phyloP scores from a whole-genome alignment of 2,329 filamentous ascomycete species.

The Talaromyces sp. region DNA sequence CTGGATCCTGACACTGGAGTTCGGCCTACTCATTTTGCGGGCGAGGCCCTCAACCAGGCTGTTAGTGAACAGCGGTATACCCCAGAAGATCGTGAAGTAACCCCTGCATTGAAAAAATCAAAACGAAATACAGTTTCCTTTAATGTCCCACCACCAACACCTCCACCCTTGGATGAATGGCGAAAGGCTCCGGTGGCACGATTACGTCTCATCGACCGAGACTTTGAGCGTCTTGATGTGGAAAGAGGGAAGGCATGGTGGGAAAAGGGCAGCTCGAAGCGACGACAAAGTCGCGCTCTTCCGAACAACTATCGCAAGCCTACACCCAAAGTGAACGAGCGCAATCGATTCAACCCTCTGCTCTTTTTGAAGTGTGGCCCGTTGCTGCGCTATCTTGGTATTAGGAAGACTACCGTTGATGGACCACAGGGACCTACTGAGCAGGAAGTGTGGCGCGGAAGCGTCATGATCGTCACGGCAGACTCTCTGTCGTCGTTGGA shows the following conservation, averaged over 20 bases:
- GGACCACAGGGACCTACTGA: slow-evolving; percentile 45
- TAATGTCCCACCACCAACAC: slow-evolving; percentile 45
- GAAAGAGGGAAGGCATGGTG: slow-evolving; percentile 69
- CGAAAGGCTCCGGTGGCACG: slow-evolving; percentile 63
- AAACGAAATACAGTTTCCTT: slow-evolving; percentile 45
- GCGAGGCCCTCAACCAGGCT: slow-evolving; percentile 8
- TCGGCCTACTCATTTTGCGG: slow-evolving; percentile 15
- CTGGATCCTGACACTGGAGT: slow-evolving; percentile 13
- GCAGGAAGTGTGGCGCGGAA: slow-evolving; percentile 86
- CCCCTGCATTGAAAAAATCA: slow-evolving; percentile 25
- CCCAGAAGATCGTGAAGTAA: slow-evolving; percentile 20
- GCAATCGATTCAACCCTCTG: slow-evolving; percentile 73
- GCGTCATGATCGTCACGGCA: slow-evolving; percentile 89
- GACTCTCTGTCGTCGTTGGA: slow-evolving; percentile 82
- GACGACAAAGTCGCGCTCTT: slow-evolving; percentile 46
- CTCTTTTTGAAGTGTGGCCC: slow-evolving; percentile 88
- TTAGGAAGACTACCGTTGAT: slow-evolving; percentile 54
- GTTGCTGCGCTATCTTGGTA: slow-evolving; percentile 81
- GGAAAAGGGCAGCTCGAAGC: slow-evolving; percentile 57
- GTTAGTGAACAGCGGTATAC: slow-evolving; percentile 16
- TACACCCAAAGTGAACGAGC: slow-evolving; percentile 31
- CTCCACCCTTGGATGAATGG: slow-evolving; percentile 59
- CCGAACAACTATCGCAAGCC: slow-evolving; percentile 34
- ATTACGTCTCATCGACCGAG: slow-evolving; percentile 57
- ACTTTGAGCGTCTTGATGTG: slow-evolving; percentile 49